A percentile compares a stretch with the other conserved stretches of the same genome.
Evolutionary conservation across 2,329 filamentous ascomycete species (phyloP).

Genomic region (Alternaria ethzedia): DNA sequence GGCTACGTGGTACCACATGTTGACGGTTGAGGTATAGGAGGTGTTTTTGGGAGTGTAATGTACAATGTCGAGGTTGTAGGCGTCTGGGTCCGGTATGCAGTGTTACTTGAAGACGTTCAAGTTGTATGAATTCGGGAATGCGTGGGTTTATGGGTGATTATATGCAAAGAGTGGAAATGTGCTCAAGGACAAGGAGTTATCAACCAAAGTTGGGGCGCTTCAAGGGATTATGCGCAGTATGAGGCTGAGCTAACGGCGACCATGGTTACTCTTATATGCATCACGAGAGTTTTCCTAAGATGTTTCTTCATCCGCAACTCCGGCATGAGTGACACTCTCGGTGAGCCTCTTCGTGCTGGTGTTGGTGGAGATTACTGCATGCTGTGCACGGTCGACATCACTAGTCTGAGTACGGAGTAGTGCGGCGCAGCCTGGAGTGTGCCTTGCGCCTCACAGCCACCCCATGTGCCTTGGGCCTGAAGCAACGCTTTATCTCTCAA

Average conservation of each 20-base stretch:
- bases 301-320: neutral
- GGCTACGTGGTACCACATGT: slow-evolving; percentile 68
- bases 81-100: neutral
- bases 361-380: neutral
- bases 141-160: neutral
- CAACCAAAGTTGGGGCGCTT: neutral
- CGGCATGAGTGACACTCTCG: neutral
- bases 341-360: slow-evolving; percentile 3
- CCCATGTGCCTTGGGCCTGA: slow-evolving; percentile 2
- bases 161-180: neutral
- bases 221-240: neutral
- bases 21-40: neutral
- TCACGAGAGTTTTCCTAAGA: neutral
- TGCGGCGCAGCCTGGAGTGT: slow-evolving; percentile 2
- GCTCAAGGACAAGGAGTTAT: neutral
- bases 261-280: slow-evolving; percentile 1
- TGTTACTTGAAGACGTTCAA: neutral
- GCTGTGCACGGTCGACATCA: neutral
- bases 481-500: slow-evolving; percentile 4
- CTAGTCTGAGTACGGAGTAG: neutral
- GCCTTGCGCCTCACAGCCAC: slow-evolving; percentile 22
- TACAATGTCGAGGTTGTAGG: neutral
- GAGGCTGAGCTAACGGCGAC: neutral
- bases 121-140: neutral
- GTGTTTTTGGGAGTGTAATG: neutral